Percentiles rank a stretch among this genome's conserved stretches.
These are phyloP conservation scores for Desmodesmus armatus DNA, from an alignment of 139 green algal species.

Conservation along the genomic window DNA sequence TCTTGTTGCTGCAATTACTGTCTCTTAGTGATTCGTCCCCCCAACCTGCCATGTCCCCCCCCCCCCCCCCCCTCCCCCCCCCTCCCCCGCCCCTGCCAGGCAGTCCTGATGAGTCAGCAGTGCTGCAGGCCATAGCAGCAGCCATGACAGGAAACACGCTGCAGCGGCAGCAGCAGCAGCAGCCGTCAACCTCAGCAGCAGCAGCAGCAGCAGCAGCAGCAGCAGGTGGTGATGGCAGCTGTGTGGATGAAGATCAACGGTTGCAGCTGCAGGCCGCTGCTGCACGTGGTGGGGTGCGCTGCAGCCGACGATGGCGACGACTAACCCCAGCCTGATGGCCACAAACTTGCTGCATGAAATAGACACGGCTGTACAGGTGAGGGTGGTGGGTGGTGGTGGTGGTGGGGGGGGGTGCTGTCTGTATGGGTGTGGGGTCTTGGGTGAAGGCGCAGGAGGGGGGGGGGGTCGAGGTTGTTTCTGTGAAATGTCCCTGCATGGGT, in stretches of 20 bases:
- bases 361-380: conserved; percentile 81
- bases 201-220: conserved; percentile 23
- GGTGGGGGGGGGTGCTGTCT: background rate
- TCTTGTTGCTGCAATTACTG: background rate
- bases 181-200: conserved; percentile 25
- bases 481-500: background rate
- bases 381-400: background rate
- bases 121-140: conserved; percentile 31
- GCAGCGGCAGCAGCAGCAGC: conserved; percentile 35
- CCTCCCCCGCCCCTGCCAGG: background rate
- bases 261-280: background rate
- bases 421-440: background rate
- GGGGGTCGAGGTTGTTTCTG: background rate
- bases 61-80: no score
- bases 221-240: background rate
- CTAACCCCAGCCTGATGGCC: conserved; percentile 63
- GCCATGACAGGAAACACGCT: background rate
- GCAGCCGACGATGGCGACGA: conserved; percentile 60
- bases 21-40: background rate
- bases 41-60: background rate
- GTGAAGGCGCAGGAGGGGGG: background rate
- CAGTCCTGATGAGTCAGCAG: conserved; percentile 13
- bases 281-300: background rate
- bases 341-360: conserved; percentile 93
- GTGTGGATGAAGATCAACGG: background rate